phyloP scores from a whole-genome alignment of 1,284 basidiomycete species.

The Malassezia sympodialis region DNA sequence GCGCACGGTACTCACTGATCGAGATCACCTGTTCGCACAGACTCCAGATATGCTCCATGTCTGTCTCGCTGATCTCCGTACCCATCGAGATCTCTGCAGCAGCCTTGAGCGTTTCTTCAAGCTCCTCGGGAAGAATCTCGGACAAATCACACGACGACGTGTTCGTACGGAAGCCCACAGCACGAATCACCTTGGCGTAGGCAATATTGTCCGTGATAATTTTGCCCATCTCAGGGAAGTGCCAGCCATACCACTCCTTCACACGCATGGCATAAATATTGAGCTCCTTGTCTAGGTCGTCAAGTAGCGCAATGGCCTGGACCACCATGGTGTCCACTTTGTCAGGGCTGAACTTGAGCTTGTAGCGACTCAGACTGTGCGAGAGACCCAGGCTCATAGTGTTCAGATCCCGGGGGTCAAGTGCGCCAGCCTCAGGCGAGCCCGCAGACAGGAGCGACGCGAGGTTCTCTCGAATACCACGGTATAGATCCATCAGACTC shows the following conservation, averaged over 20 bases:
- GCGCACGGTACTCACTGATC: constrained; percentile 83
- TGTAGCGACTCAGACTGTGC: constrained; percentile 93
- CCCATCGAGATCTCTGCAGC: constrained; percentile 93
- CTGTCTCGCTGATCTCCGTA: constrained; percentile 90
- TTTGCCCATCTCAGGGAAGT: constrained; percentile 98
- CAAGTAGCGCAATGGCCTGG: constrained; percentile 93
- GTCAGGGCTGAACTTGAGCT: constrained; percentile 98
- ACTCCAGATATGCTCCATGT: constrained; percentile 86
- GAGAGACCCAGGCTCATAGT: constrained; percentile 96
- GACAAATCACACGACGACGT: constrained; percentile 74
- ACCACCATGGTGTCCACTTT: constrained; percentile 99
- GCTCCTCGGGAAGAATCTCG: constrained; percentile 70
- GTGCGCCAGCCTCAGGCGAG: constrained; percentile 37
- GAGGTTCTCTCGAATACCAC: constrained; percentile 85
- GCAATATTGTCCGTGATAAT: constrained; percentile 94
- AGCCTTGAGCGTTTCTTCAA: constrained; percentile 79
- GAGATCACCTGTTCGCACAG: constrained; percentile 95
- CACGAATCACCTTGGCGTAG: constrained; percentile 63
- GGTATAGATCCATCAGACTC: constrained; percentile 72
- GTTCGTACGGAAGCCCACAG: constrained; percentile 62
- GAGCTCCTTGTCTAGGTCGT: constrained; percentile 98
- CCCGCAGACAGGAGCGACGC: constrained; percentile 59
- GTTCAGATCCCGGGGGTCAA: constrained; percentile 71
- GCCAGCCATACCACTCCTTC: constrained; percentile 99
- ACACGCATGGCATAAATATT: constrained; percentile 99